Evolutionary conservation across 257 asterid genomes (phyloP).

Genomic region (Ajuga chamaepitys): DNA sequence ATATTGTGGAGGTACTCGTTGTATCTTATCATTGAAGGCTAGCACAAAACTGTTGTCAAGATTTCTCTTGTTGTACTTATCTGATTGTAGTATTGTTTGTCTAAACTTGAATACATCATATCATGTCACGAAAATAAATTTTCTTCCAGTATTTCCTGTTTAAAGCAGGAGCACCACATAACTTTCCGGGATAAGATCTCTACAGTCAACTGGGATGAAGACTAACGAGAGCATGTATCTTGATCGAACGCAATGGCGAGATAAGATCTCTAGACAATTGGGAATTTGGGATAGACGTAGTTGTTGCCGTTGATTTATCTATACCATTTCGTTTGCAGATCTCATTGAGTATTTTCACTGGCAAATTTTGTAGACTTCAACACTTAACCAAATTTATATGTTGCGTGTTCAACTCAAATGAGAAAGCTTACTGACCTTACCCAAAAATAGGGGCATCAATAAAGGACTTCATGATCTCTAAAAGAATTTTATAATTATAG

Average conservation of each 20-base stretch:
- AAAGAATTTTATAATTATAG: background rate
- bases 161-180: background rate
- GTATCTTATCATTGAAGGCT: background rate
- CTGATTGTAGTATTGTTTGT: background rate
- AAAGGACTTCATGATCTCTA: background rate
- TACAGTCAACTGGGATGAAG: too few relatives aligned
- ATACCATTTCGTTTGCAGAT: constrained; percentile 1
- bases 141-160: background rate
- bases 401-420: background rate
- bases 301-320: background rate
- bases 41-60: background rate
- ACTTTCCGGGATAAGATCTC: background rate
- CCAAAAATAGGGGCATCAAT: background rate
- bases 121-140: background rate
- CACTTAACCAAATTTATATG: background rate
- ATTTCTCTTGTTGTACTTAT: background rate
- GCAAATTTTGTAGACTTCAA: background rate
- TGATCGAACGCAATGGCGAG: too few relatives aligned
- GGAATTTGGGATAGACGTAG: too few relatives aligned
- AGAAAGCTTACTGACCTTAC: background rate
- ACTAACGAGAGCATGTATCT: too few relatives aligned
- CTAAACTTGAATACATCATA: background rate
- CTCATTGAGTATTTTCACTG: constrained; percentile 8
- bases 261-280: too few relatives aligned
- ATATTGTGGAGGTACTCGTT: background rate